A percentile compares a stretch with the other conserved stretches of the same genome.
phyloP scores from a whole-genome alignment of 2,329 filamentous ascomycete genomes.

The Trichoderma polysporum region DNA sequence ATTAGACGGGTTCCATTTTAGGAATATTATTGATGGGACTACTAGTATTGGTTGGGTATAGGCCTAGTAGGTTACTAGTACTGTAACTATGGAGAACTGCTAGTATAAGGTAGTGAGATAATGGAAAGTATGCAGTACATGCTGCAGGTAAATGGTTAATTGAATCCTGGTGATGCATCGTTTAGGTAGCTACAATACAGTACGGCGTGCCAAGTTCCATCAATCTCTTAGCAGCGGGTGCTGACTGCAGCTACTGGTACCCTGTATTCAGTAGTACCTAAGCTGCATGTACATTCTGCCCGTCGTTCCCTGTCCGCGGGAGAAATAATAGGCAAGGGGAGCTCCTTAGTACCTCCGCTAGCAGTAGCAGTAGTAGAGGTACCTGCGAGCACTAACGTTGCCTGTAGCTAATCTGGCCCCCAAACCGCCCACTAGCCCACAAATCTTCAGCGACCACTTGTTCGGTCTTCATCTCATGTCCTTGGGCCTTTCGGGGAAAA shows the following conservation, averaged over 20 bases:
- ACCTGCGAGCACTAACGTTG: not conserved
- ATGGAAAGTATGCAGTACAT: not conserved
- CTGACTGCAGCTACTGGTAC: not conserved
- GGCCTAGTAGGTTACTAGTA: not conserved
- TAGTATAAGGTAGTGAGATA: not conserved
- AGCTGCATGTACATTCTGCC: not conserved
- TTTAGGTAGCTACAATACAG: no score
- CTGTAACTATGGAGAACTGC: no score
- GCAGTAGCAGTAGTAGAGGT: not conserved
- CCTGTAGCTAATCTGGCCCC: slow-evolving; percentile 8
- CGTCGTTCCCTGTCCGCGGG: not conserved
- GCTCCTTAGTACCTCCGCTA: not conserved
- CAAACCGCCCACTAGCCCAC: slow-evolving; percentile 9
- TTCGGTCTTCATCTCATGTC: slow-evolving; percentile 13
- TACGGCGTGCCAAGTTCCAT: no score
- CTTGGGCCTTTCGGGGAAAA: not conserved
- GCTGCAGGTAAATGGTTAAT: not conserved
- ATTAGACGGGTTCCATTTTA: not conserved
- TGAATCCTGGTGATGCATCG: not conserved
- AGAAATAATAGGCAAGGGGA: not conserved
- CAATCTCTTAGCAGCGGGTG: not conserved
- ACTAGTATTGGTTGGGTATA: not conserved
- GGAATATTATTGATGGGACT: not conserved
- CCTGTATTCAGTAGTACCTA: not conserved
- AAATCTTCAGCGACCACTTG: not conserved